phyloP scores from a whole-genome alignment of 495 filamentous ascomycete genomes.

The Margaritispora aquatica region DNA sequence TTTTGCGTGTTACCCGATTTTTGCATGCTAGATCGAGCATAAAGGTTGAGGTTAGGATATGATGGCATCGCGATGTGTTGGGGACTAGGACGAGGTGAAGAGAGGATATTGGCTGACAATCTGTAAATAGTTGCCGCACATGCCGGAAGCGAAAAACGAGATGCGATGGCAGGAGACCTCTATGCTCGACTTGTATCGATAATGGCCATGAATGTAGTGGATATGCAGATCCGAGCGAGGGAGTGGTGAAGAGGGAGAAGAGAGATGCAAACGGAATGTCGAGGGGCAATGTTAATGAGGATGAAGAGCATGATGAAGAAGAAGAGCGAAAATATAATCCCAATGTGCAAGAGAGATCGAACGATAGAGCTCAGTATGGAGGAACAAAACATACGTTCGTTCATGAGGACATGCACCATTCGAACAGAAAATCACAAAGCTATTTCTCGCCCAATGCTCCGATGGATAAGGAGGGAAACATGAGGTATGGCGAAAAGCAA shows the following conservation, averaged over 20 bases:
- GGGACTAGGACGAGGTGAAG: too few relatives aligned
- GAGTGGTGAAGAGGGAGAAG: conserved; percentile 32
- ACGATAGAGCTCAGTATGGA: neutral
- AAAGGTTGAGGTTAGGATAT: too few relatives aligned
- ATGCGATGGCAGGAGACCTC: conserved; percentile 71
- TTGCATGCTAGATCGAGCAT: too few relatives aligned
- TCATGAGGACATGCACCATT: neutral
- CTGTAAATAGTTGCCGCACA: conserved; percentile 57
- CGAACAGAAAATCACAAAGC: conserved; percentile 1
- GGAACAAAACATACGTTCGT: neutral
- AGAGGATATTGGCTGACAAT: neutral
- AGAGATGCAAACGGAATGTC: conserved; percentile 28
- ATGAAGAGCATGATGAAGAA: conserved; percentile 23
- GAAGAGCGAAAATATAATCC: conserved; percentile 9
- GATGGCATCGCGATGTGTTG: too few relatives aligned
- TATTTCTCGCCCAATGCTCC: conserved; percentile 2
- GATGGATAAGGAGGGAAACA: neutral
- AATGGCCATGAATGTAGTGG: conserved; percentile 68
- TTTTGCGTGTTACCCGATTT: neutral
- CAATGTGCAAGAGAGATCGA: neutral
- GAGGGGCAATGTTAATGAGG: conserved; percentile 23
- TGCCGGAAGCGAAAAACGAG: conserved; percentile 80
- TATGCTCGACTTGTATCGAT: conserved; percentile 68
- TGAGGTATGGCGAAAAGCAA: neutral
- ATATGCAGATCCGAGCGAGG: conserved; percentile 49